Percentiles rank a stretch among this genome's conserved stretches.
Evolutionary conservation across 306 rosid species (phyloP).

Genomic region (Lathyrus oleraceus): DNA sequence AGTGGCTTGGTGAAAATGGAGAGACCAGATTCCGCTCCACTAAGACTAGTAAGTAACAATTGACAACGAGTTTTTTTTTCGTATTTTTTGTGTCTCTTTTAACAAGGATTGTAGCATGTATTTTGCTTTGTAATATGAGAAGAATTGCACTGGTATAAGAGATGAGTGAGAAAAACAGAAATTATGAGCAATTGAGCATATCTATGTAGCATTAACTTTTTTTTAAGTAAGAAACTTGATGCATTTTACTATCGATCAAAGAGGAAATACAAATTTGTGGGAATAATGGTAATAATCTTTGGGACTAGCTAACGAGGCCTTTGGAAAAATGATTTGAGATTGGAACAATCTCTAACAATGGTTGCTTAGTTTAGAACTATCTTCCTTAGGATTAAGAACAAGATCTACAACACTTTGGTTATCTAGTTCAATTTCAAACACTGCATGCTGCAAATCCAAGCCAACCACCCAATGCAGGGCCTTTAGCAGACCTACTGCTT

Average conservation of each 20-base stretch:
- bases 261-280: too few relatives aligned
- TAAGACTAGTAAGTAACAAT: constrained; percentile 6
- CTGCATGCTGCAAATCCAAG: background rate
- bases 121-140: background rate
- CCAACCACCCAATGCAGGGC: background rate
- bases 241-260: too few relatives aligned
- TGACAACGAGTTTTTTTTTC: background rate
- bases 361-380: too few relatives aligned
- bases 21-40: constrained; percentile 53
- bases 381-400: too few relatives aligned
- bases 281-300: too few relatives aligned
- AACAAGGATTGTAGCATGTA: background rate
- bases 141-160: background rate
- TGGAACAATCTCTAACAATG: too few relatives aligned
- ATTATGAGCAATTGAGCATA: background rate
- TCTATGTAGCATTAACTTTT: background rate
- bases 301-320: too few relatives aligned
- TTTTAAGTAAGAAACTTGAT: too few relatives aligned
- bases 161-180: constrained; percentile 1
- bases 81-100: background rate
- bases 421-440: too few relatives aligned
- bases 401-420: too few relatives aligned
- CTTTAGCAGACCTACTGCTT: background rate
- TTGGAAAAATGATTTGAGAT: too few relatives aligned
- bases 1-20: constrained; percentile 53